Base-by-base conservation (phyloP, 2,329 filamentous ascomycete genomes). In the Cladosporium sp. region DNA sequence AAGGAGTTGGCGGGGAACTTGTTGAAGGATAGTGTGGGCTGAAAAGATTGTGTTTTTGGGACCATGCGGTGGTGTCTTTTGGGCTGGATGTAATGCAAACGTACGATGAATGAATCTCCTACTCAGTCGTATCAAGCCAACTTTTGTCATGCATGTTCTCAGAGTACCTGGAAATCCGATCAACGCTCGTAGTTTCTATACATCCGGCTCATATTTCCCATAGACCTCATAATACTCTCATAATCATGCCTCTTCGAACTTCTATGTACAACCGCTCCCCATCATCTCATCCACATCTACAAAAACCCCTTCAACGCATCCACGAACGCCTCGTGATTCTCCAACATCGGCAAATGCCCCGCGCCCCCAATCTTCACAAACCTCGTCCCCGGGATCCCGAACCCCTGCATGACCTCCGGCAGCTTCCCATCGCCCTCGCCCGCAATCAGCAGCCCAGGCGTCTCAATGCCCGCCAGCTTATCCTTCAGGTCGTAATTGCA, bases 321-420 rank as follows among this genome's bases (percentile, higher is more conserved):
- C 65, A 84, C 84, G 66, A 91, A 90, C 3, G 77, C 82, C 53
- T 75, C 70, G 0, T 87, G 84, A 59, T 82, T 79, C 70, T 95
- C 89, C 44, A 83, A 83, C 87, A 95, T 95, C 0, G 89, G 89
- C 63, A 95, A 70, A 72, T 95, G 89, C 0, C 89, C 89, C 0
- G 88, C 83, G 8, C 77, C 73, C 0, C 86, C 80, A 9, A 95
- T 79, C 53, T 86, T 69, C 65, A 78, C 81, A 58, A 90, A 77
- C 54, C 81, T 76, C 0, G 77, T 78, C 0, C 78, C 80, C 0
- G 68, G 66, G 9, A 72, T 67, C 0, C 85, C 84, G 40, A 89
- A 67, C 14, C 72, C 66, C 50, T 85, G 82, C 88, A 95, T 95
- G 3, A 85, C 86, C 72, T 84, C 83, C 0, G 87, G 87, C 49